phyloP scores from a whole-genome alignment of 768 basidiomycete species.

The Xerocomus potaroensis region DNA sequence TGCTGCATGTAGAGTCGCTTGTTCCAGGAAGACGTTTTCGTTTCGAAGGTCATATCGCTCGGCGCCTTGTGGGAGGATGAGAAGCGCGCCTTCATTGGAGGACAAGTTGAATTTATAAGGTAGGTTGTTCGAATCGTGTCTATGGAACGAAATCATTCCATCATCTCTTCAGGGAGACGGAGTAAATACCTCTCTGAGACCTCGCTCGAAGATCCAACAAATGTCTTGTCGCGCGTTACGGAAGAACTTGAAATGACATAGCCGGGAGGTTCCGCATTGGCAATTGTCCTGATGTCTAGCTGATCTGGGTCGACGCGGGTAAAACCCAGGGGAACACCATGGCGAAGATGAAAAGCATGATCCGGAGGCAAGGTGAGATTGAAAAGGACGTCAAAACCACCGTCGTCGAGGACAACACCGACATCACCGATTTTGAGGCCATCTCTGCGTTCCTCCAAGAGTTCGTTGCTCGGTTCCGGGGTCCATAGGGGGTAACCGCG shows the following conservation, averaged over 20 bases:
- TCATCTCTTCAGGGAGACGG: too few relatives aligned
- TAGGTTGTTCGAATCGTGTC: not conserved
- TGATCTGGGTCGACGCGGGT: constrained; percentile 9
- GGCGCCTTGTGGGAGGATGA: constrained; percentile 32
- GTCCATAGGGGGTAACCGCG: constrained; percentile 24
- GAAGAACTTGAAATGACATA: constrained; percentile 6
- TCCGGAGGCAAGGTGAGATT: constrained; percentile 30
- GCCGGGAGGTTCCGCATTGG: not conserved
- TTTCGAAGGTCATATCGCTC: constrained; percentile 20
- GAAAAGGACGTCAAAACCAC: constrained; percentile 33
- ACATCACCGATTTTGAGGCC: constrained; percentile 35
- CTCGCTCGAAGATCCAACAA: not conserved
- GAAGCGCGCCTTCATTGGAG: constrained; percentile 25
- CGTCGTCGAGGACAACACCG: constrained; percentile 25
- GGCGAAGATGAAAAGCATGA: constrained; percentile 15
- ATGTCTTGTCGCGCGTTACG: not conserved
- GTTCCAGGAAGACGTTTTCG: constrained; percentile 11
- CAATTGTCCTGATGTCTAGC: constrained; percentile 6
- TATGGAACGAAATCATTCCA: not conserved
- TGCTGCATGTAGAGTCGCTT: constrained; percentile 15
- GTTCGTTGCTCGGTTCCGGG: constrained; percentile 20
- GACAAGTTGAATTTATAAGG: constrained; percentile 11
- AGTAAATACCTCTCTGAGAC: not conserved
- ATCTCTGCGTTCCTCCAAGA: constrained; percentile 20
- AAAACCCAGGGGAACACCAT: constrained; percentile 26